Conservation (phyloP, 2,329 filamentous ascomycete species). For the Tothia fuscella region DNA sequence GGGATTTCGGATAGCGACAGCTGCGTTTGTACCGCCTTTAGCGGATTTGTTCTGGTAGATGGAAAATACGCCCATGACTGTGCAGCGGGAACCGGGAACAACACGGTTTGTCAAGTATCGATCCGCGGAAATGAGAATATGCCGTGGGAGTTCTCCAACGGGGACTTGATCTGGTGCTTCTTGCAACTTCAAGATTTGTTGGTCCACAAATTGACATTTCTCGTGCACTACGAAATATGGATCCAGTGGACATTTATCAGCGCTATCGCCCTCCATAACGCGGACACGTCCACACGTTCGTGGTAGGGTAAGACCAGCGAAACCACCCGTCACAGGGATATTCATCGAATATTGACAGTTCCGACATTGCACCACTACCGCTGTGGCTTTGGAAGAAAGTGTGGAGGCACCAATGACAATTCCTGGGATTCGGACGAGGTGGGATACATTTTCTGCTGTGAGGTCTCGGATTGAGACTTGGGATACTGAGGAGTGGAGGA, state of each 20-base stretch:
- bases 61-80: constrained; percentile 92
- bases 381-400: constrained; percentile 88
- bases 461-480: constrained; percentile 89
- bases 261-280: constrained; percentile 48
- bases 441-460: constrained; percentile 82
- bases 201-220: constrained; percentile 87
- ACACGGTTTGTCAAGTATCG: constrained; percentile 91
- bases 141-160: constrained; percentile 86
- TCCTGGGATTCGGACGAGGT: constrained; percentile 90
- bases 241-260: constrained; percentile 75
- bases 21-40: constrained; percentile 63
- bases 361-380: constrained; percentile 75
- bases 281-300: constrained; percentile 59
- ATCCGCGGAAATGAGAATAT: constrained; percentile 94
- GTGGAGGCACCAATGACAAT: constrained; percentile 97
- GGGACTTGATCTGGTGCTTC: constrained; percentile 96
- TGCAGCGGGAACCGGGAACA: constrained; percentile 87
- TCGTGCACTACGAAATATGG: constrained; percentile 95
- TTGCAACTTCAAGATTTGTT: constrained; percentile 95
- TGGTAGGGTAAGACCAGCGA: constrained; percentile 75
- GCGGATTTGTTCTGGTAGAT: constrained; percentile 90
- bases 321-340: constrained; percentile 69
- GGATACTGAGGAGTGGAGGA: constrained; percentile 83
- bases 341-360: constrained; percentile 64
- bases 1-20: constrained; percentile 89